Evolutionary conservation across 345 rosid genomes (phyloP), one percentile per base, ranked within the genome.

Genomic region (Eucalyptus regnans): DNA sequence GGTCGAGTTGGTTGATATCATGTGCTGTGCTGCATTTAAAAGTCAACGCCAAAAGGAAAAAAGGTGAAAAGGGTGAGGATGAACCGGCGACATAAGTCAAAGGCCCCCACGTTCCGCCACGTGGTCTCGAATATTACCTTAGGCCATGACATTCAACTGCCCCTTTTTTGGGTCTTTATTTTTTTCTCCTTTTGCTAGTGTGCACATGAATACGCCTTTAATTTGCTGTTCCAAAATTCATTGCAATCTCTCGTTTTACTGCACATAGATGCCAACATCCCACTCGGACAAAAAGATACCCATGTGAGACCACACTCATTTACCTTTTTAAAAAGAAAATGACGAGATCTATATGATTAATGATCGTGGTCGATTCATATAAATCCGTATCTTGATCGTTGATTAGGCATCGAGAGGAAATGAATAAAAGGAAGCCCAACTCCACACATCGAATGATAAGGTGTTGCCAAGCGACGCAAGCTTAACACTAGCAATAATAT

Each of bases 391-490:
- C 41, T 66, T 6, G 22, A n/a, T 8, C 2, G 22, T 15, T 14
- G 41, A 66, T 16, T n/a, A 15, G 8, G 79, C 41, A 4, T 33
- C 6, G 4, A 33, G 43, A 68, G 43, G 8, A 68, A 41, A 68
- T 33, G 44, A 17, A 68, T 33, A 33, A 16, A 44, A 68, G 23
- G 80, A 41, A 17, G 25, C 25, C 43, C 18, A 64, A 4, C 5
- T 14, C 76, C 9, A n/a, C 18, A 1, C 37, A 14, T 64, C 2
- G 0, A 7, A 7, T 7, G 37, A 64, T 31, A 2, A 4, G 37
- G 20, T 64, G 33, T 12, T 60, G 31, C 22, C 5, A 7, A 31
- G 41, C 6, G 5, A 0, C 76, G 0, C 41, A 16, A 3, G 44
- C 4, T 10, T 10, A 8, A 31, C 4, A 33, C 44, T 9, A 33